Conservation (phyloP, 345 rosid genomes). For the Mangifera indica region DNA sequence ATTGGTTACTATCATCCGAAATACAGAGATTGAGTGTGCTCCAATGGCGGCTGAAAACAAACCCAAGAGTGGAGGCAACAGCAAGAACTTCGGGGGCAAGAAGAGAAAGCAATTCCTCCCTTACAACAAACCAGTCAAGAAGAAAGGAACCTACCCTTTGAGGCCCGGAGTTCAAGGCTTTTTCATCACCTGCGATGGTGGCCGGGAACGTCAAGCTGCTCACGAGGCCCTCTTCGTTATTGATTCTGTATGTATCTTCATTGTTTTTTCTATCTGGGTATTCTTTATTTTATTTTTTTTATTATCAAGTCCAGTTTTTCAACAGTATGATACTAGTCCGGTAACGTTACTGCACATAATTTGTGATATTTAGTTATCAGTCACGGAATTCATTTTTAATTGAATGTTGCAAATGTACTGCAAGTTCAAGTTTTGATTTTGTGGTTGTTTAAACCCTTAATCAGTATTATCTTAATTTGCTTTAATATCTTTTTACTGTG, state of each 20-base stretch:
- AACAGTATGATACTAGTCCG: too few species aligned
- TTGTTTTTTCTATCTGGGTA: slow-evolving; percentile 12
- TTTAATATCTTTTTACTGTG: not conserved
- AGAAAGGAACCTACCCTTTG: slow-evolving; percentile 81
- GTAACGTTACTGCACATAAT: too few species aligned
- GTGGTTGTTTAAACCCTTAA: too few species aligned
- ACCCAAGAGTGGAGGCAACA: slow-evolving; percentile 21
- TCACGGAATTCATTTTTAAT: too few species aligned
- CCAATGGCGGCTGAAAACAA: slow-evolving; percentile 50
- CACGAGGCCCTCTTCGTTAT: slow-evolving; percentile 78
- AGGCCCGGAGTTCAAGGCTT: slow-evolving; percentile 87
- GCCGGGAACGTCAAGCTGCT: slow-evolving; percentile 85
- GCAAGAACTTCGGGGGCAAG: slow-evolving; percentile 41
- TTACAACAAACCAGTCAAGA: slow-evolving; percentile 72
- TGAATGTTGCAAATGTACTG: too few species aligned
- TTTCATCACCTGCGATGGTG: slow-evolving; percentile 91
- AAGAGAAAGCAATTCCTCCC: slow-evolving; percentile 84
- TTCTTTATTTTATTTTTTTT: slow-evolving; percentile 1
- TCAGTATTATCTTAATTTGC: not conserved
- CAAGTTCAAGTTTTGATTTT: too few species aligned
- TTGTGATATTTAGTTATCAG: too few species aligned
- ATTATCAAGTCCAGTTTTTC: not conserved
- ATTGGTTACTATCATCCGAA: not conserved
- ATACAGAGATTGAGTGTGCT: not conserved
- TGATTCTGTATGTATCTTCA: slow-evolving; percentile 55